Base-by-base conservation (phyloP, 345 rosid genomes). In the Gossypium rotundifolium region DNA sequence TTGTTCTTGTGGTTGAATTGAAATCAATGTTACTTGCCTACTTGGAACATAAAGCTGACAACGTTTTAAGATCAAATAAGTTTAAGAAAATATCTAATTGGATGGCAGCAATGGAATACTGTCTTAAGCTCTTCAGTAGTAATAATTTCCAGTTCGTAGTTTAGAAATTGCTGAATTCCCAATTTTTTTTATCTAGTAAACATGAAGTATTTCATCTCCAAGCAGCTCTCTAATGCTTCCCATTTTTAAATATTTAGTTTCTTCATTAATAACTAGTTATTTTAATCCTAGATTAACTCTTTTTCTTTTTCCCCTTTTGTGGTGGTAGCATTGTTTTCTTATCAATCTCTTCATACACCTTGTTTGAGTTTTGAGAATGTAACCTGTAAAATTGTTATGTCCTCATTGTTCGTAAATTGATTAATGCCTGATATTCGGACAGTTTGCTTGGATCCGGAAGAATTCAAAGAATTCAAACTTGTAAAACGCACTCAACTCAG, bases 401-500 rank as follows among this genome's bases (percentile, higher is more conserved):
- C n/a, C 45, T 27, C 52, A 51, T 27, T 48, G 49, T 62, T 13
- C 44, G 65, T 38, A 22, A 72, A 16, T 25, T 49, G 18, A 68
- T 49, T 49, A 14, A 49, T 25, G 45, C 9, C 22, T 51, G 16
- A 69, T 27, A 16, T 62, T 18, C 25, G 29, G 3, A 61, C 63
- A 94, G 98, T 86, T 59, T 87, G 87, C 80, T 84, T 94, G 74
- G 93, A 89, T 88, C 97, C 98, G 25, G 95, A 92, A 73, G 88
- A 89, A 18, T 94, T 91, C 84, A 94, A 83, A 87, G 88, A 91
- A 73, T 94, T 94, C 78, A 91, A 94, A 87, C 95, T 92, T 61
- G 91, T 92, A 42, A 92, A 92, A 78, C 88, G 88, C 73, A 57
- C 77, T 16, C 93, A 92, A 80, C 87, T 94, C 69, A 94, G 98